Conservation (phyloP, 1,284 basidiomycete species). For the Sporisorium reilianum region DNA sequence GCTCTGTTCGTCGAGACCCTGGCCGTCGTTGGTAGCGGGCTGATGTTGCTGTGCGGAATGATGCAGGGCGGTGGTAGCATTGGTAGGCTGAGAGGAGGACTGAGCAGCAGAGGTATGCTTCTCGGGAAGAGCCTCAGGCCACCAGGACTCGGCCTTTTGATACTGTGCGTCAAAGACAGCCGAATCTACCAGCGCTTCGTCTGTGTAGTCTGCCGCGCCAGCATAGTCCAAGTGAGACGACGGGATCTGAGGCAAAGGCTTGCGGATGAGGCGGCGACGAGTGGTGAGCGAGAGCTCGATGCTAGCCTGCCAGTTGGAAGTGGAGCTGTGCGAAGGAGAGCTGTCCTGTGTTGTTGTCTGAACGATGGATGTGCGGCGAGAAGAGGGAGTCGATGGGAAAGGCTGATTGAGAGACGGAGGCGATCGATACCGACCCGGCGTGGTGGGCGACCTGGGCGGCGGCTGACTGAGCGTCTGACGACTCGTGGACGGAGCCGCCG, state of each 20-base stretch:
- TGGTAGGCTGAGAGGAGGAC: slow-evolving; percentile 1
- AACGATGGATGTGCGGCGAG: slow-evolving; percentile 25
- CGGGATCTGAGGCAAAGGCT: slow-evolving; percentile 58
- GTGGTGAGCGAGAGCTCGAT: slow-evolving; percentile 58
- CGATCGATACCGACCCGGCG: slow-evolving; percentile 32
- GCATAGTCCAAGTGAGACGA: slow-evolving; percentile 5
- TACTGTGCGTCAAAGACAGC: slow-evolving; percentile 28
- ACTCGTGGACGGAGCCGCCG: slow-evolving; percentile 18
- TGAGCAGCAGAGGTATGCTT: slow-evolving; percentile 13
- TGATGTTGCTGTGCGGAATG: neutral
- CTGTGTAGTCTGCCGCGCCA: neutral
- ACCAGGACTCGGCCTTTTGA: slow-evolving; percentile 42
- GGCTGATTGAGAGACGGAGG: slow-evolving; percentile 17
- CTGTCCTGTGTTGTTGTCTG: slow-evolving; percentile 10
- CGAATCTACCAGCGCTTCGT: slow-evolving; percentile 15
- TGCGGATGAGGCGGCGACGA: slow-evolving; percentile 58
- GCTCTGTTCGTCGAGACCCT: slow-evolving; percentile 50
- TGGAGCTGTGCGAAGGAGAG: slow-evolving; percentile 17
- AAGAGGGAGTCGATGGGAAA: slow-evolving; percentile 17
- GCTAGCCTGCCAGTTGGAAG: slow-evolving; percentile 53
- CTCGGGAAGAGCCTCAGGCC: slow-evolving; percentile 39
- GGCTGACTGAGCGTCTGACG: slow-evolving; percentile 15
- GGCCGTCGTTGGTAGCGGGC: slow-evolving; percentile 6
- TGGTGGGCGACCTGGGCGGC: slow-evolving; percentile 21
- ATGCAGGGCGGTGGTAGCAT: neutral